Evolutionary conservation across 441 rosid genomes (phyloP).

Genomic region (Adansonia grandidieri): DNA sequence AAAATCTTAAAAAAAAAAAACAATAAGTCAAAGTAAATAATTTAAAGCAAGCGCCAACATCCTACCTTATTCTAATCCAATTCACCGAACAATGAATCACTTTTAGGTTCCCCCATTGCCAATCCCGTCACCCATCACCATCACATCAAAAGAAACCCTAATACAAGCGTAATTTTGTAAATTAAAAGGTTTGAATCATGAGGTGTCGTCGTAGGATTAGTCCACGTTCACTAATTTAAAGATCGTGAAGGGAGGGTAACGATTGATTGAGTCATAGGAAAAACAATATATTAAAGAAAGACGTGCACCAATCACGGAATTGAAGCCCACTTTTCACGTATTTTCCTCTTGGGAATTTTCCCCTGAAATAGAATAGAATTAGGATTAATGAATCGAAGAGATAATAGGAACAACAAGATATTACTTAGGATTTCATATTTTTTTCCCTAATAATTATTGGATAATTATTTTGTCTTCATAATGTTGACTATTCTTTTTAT

Average conservation of each 20-base stretch:
- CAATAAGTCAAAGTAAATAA: too few relatives aligned
- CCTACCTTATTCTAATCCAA: not conserved
- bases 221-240: not conserved
- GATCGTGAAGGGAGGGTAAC: not conserved
- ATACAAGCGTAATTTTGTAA: too few relatives aligned
- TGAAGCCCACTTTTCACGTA: slow-evolving; percentile 29
- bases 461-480: not conserved
- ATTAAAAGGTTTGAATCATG: not conserved
- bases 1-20: too few relatives aligned
- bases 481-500: not conserved
- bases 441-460: too few relatives aligned
- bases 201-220: not conserved
- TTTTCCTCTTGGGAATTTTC: not conserved
- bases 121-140: too few relatives aligned
- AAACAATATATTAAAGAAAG: too few relatives aligned
- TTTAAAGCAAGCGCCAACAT: not conserved
- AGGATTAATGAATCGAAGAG: not conserved
- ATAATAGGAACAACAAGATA: not conserved
- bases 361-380: not conserved
- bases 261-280: slow-evolving; percentile 21
- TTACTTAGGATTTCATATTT: not conserved
- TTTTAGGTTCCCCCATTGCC: too few relatives aligned
- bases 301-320: slow-evolving; percentile 42
- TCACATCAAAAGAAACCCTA: too few relatives aligned
- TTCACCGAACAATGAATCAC: not conserved